Evolutionary conservation across 306 rosid genomes (phyloP).

Genomic region (Oemleria cerasiformis): DNA sequence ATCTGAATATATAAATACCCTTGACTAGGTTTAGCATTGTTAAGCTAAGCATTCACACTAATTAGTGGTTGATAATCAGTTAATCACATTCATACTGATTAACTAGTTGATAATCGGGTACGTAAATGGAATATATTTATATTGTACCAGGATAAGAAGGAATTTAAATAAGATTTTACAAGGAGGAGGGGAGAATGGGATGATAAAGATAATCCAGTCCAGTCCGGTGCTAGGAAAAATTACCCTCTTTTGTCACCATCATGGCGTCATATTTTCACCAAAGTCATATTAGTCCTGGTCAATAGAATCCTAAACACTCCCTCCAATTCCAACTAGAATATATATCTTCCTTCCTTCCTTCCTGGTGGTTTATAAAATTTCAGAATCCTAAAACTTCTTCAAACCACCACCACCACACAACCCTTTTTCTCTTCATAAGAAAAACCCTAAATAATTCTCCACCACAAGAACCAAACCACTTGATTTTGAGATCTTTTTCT

Average conservation of each 20-base stretch:
- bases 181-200: not conserved
- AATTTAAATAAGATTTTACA: not conserved
- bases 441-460: constrained; percentile 36
- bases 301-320: not conserved
- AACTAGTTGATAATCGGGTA: too few relatives aligned
- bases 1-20: too few relatives aligned
- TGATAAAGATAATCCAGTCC: not conserved
- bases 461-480: constrained; percentile 47
- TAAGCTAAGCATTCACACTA: too few relatives aligned
- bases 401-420: constrained; percentile 32
- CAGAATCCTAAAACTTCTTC: constrained; percentile 7
- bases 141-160: not conserved
- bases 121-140: too few relatives aligned
- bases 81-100: too few relatives aligned
- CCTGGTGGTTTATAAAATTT: constrained; percentile 3
- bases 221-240: not conserved
- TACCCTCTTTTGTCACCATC: constrained; percentile 11
- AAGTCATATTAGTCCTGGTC: constrained; percentile 5
- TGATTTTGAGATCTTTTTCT: not conserved
- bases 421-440: constrained; percentile 2
- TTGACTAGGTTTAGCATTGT: too few relatives aligned
- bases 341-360: not conserved
- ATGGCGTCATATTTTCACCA: not conserved
- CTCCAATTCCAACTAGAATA: too few relatives aligned
- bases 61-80: too few relatives aligned